Base-by-base conservation (phyloP, 352 stramenopile species). In the Pythium rhizo-oryzae region DNA sequence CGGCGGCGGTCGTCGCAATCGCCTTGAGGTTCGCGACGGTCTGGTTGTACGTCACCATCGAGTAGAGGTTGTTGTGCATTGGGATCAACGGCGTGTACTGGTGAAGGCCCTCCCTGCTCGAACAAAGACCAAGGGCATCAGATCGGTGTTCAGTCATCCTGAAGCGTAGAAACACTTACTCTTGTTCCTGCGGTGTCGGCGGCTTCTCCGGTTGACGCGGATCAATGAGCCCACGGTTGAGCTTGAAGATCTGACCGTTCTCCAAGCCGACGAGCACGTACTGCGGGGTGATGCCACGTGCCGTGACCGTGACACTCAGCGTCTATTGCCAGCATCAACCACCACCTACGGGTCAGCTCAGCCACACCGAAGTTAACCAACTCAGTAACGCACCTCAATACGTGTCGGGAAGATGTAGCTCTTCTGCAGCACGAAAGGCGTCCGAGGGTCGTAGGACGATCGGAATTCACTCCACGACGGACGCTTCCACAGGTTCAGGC, bases 261-360 rank as follows among this genome's bases (percentile, higher is more conserved):
- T 95, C 90, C 82, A 99, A 90, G 15, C 85, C 91, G 15, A 98
- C 79, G 43, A 99, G 73, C 46, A 99, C 77, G 53, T 96, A 92
- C 71, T 98, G 96, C 18, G 92, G 90, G 13, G 96, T 98, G 74
- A 99, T 99, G 47, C 97, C 97, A 59, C 90, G 87, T 47, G 86
- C 82, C 12, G 97, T 99, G 30, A 93, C 79, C 4, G 97, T 99
- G 15, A 98, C 87, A 55, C 92, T 92, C 41, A 99, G 72, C 13
- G 93, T 85, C 82, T 79, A n/a, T 53, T 21, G 19, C 46, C 16
- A 50, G 39, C 49, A 62, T 8, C 1, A 55, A 41, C 35, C 35
- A 49, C 28, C 18, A 8, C 15, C 5, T 21, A 25, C 11, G 39
- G n/a, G 30, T 24, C 12, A 37, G 18, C 28, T 23, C 28, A 7